Evolutionary conservation across 306 rosid species (phyloP).

Genomic region (Medicago ruthenica): DNA sequence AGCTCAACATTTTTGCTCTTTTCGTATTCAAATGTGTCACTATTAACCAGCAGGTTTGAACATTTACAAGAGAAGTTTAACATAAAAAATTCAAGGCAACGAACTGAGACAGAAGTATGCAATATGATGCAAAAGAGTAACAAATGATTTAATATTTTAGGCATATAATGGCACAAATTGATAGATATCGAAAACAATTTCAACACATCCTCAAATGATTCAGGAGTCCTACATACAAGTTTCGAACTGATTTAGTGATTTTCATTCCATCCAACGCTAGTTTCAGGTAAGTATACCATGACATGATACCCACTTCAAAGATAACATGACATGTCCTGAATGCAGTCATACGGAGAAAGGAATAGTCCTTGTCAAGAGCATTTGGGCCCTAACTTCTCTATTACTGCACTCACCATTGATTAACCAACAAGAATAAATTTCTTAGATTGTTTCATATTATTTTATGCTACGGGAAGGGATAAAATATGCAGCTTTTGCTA

Average conservation of each 20-base stretch:
- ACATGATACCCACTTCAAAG: slow-evolving; percentile 26
- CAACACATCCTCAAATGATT: slow-evolving; percentile 21
- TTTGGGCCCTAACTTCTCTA: slow-evolving; percentile 20
- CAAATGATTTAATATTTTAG: slow-evolving; percentile 28
- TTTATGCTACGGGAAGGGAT: neutral
- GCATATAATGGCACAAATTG: slow-evolving; percentile 26
- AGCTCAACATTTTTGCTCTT: slow-evolving; percentile 70
- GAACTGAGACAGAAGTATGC: slow-evolving; percentile 20
- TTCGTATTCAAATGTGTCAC: slow-evolving; percentile 73
- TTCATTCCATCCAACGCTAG: slow-evolving; percentile 7
- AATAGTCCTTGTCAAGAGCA: slow-evolving; percentile 8
- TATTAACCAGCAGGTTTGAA: slow-evolving; percentile 43
- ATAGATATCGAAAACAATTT: slow-evolving; percentile 12
- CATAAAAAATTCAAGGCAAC: slow-evolving; percentile 11
- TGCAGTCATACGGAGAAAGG: slow-evolving; percentile 25
- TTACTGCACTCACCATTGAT: neutral
- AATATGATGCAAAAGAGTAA: slow-evolving; percentile 10
- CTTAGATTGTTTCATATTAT: neutral
- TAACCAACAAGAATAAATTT: slow-evolving; percentile 20
- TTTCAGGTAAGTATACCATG: slow-evolving; percentile 8
- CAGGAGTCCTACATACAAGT: slow-evolving; percentile 22
- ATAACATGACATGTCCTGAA: slow-evolving; percentile 37
- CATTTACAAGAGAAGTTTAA: slow-evolving; percentile 40
- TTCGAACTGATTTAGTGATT: slow-evolving; percentile 22
- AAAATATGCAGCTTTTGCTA: slow-evolving; percentile 6